Evolutionary conservation across 1,284 basidiomycete genomes (phyloP).

Genomic region (Psilocybe mexicana): DNA sequence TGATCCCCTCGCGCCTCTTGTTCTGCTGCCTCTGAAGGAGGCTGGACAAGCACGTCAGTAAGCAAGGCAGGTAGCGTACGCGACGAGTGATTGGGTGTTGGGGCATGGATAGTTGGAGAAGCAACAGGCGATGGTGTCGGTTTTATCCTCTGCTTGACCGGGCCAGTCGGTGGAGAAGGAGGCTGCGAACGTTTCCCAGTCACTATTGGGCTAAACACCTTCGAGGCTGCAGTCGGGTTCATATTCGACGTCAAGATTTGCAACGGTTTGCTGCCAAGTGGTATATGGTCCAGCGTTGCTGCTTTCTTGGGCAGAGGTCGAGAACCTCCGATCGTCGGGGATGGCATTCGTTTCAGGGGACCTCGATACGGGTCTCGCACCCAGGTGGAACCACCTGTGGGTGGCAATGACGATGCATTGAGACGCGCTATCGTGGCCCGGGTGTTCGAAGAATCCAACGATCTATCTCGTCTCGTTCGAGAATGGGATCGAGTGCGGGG

Average conservation of each 20-base stretch:
- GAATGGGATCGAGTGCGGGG: constrained; percentile 19
- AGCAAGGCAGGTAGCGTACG: constrained; percentile 4
- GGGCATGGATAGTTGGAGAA: constrained; percentile 6
- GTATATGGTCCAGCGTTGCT: constrained; percentile 9
- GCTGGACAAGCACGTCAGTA: background rate
- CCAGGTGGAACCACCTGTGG: background rate
- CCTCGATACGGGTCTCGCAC: background rate
- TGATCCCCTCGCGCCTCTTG: background rate
- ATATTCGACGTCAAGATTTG: constrained; percentile 8
- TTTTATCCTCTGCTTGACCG: constrained; percentile 11
- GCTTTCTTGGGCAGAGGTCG: constrained; percentile 11
- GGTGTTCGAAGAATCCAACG: constrained; percentile 9
- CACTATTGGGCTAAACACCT: constrained; percentile 2
- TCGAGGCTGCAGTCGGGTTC: background rate
- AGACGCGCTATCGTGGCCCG: background rate
- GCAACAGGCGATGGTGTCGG: constrained; percentile 3
- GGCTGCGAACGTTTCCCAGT: constrained; percentile 12
- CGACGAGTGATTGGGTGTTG: background rate
- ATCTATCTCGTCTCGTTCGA: constrained; percentile 14
- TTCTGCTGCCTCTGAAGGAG: background rate
- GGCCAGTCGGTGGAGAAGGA: constrained; percentile 14
- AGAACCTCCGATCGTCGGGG: constrained; percentile 10
- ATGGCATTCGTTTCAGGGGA: background rate
- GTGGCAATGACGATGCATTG: background rate
- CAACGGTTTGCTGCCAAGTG: constrained; percentile 1